phyloP scores from a whole-genome alignment of 129 eudicot species.

The Lactuca saligna region DNA sequence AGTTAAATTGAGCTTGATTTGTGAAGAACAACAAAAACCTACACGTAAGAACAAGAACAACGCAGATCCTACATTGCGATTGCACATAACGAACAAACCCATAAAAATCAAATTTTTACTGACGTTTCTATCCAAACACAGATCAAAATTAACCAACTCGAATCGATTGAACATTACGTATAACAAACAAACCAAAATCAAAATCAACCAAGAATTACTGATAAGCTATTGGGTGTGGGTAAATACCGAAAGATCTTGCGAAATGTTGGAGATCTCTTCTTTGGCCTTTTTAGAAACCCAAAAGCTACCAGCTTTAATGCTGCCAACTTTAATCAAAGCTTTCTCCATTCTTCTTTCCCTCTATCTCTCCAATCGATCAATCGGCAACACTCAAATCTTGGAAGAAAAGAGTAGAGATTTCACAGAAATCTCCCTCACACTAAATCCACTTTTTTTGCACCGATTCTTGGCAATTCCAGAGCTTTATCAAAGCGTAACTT shows the following conservation, averaged over 20 bases:
- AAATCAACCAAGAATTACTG: neutral
- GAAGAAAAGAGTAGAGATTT: conserved; percentile 11
- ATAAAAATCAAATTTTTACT: neutral
- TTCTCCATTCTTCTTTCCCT: conserved; percentile 53
- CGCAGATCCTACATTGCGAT: conserved; percentile 25
- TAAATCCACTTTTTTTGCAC: neutral
- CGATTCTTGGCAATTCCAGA: neutral
- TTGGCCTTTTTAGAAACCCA: conserved; percentile 90
- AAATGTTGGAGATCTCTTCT: conserved; percentile 76
- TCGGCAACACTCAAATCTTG: conserved; percentile 9
- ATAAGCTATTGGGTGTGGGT: neutral
- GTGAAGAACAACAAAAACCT: neutral
- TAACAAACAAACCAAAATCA: neutral
- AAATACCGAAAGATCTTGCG: conserved; percentile 74
- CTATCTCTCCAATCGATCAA: neutral
- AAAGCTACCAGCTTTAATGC: conserved; percentile 70
- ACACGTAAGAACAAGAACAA: neutral
- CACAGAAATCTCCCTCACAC: conserved; percentile 10
- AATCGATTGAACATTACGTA: neutral
- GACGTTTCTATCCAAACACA: neutral
- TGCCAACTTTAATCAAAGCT: conserved; percentile 69
- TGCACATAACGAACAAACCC: conserved; percentile 3
- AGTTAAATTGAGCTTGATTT: neutral
- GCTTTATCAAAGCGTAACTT: neutral
- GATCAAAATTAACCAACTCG: conserved; percentile 12